Conservation (phyloP, 345 rosid species). For the Corymbia maculata region DNA sequence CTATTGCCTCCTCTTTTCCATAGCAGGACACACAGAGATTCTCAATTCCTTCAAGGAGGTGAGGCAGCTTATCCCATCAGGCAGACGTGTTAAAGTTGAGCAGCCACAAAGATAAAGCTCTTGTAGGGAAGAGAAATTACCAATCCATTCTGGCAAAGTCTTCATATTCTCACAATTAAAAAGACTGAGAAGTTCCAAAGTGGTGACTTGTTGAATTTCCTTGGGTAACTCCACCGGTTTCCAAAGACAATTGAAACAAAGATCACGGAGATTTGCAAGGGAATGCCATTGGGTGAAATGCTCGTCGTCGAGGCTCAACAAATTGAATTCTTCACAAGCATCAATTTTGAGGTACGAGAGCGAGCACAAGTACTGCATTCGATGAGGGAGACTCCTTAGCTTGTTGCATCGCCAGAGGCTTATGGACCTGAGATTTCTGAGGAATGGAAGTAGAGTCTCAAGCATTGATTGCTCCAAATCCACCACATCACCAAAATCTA, state of each 20-base stretch:
- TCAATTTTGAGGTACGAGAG: fast-evolving
- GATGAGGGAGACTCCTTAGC: background rate
- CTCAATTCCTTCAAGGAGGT: background rate
- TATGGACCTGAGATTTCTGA: too few species aligned
- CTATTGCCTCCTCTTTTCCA: too few species aligned
- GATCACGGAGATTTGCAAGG: fast-evolving
- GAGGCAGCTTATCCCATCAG: background rate
- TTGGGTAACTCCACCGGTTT: fast-evolving
- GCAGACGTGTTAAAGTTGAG: fast-evolving
- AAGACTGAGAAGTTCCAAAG: fast-evolving
- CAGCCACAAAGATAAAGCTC: fast-evolving
- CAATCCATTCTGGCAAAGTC: background rate
- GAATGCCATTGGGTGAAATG: background rate
- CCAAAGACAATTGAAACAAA: fast-evolving
- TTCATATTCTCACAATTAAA: fast-evolving
- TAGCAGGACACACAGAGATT: fast-evolving
- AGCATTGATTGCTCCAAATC: background rate
- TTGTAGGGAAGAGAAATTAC: background rate
- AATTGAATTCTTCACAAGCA: fast-evolving
- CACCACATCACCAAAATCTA: fast-evolving
- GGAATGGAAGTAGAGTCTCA: background rate
- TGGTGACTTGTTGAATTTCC: background rate
- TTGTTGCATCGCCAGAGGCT: too few species aligned
- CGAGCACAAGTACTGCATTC: background rate
- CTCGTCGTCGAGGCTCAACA: fast-evolving